Conservation (phyloP, 306 rosid genomes). For the Cucurbita argyrosperma region DNA sequence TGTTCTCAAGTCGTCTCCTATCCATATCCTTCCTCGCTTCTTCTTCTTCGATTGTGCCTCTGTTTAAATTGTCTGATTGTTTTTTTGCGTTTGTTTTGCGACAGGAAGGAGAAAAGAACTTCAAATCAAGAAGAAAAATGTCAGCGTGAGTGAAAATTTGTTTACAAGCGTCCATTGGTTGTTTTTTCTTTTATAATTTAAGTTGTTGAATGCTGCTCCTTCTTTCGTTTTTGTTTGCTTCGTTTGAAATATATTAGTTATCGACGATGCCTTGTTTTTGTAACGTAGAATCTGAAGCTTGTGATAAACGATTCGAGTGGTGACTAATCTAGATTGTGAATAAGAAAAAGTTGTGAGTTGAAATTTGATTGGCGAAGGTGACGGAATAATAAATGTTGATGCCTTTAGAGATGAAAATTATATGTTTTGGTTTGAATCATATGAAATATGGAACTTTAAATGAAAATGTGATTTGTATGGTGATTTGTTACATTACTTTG, state of each 20-base stretch:
- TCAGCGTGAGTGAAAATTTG: neutral
- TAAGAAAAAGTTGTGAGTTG: neutral
- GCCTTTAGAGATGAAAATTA: neutral
- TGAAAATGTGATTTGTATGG: neutral
- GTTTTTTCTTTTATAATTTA: neutral
- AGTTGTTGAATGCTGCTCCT: neutral
- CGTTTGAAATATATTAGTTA: neutral
- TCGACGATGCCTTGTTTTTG: neutral
- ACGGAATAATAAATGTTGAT: neutral
- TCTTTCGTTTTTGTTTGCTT: neutral
- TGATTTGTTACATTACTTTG: neutral
- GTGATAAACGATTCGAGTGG: neutral
- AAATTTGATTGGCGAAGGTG: neutral
- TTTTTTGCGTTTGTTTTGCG: neutral
- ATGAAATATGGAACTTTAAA: neutral
- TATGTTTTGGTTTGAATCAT: neutral
- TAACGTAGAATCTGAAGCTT: neutral
- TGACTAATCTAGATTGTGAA: neutral
- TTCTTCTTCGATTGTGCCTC: neutral
- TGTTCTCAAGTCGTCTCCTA: neutral
- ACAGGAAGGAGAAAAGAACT: neutral
- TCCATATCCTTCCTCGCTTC: neutral
- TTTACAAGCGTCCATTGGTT: neutral
- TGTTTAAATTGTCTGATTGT: neutral
- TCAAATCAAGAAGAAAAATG: slow-evolving; percentile 3